Percentiles rank a stretch among this genome's conserved stretches.
Evolutionary conservation across 352 stramenopile genomes (phyloP).

Genomic region (Peronospora destructor): DNA sequence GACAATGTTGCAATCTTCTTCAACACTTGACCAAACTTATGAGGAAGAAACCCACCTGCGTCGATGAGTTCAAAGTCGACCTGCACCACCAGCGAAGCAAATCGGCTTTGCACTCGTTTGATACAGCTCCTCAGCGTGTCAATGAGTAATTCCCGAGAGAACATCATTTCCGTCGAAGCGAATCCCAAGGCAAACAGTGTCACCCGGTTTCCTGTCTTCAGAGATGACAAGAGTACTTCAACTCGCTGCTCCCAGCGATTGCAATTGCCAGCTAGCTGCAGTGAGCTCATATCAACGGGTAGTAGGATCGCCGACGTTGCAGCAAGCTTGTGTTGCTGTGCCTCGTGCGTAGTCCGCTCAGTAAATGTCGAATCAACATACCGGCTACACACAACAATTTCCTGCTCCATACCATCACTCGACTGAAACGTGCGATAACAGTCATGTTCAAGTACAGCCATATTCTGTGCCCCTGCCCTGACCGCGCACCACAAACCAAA

Average conservation of each 20-base stretch:
- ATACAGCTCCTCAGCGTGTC: slow-evolving; percentile 26
- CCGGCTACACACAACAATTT: slow-evolving; percentile 44
- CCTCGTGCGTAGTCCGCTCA: slow-evolving; percentile 13
- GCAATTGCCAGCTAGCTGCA: slow-evolving; percentile 28
- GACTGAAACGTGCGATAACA: slow-evolving; percentile 25
- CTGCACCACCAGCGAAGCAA: slow-evolving; percentile 13
- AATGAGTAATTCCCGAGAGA: slow-evolving; percentile 15
- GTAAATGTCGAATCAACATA: slow-evolving; percentile 46
- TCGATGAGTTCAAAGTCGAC: slow-evolving; percentile 25
- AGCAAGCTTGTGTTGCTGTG: slow-evolving; percentile 30
- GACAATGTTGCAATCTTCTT: slow-evolving; percentile 23
- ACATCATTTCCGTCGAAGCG: slow-evolving; percentile 22
- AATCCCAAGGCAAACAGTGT: slow-evolving; percentile 41
- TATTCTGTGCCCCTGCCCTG: slow-evolving; percentile 40
- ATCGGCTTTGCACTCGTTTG: slow-evolving; percentile 24
- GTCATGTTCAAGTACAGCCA: slow-evolving; percentile 17
- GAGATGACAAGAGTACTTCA: slow-evolving; percentile 21
- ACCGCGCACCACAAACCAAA: slow-evolving; percentile 73
- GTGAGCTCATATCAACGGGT: slow-evolving; percentile 42
- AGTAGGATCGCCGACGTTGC: slow-evolving; percentile 50
- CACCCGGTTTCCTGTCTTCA: slow-evolving; percentile 32
- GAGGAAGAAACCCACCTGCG: slow-evolving; percentile 11
- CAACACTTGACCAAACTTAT: slow-evolving; percentile 29
- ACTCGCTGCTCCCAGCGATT: slow-evolving; percentile 42
- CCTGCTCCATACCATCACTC: slow-evolving; percentile 8